Conservation (phyloP, 768 basidiomycete species). For the Mrakia frigida region DNA sequence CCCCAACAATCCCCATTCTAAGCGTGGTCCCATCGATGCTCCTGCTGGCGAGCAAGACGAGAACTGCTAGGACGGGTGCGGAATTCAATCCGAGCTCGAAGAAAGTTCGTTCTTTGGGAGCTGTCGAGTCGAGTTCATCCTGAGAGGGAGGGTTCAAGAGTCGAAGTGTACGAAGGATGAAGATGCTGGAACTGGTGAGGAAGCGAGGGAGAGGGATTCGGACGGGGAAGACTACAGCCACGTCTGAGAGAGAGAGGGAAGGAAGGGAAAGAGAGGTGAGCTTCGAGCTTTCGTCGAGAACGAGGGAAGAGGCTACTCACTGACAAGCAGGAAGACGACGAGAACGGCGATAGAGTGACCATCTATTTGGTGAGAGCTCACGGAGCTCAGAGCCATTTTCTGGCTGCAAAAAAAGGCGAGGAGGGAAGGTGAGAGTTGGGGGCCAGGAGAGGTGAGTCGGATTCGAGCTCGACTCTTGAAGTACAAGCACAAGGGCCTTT, state of each 20-base stretch:
- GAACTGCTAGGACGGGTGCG: conserved; percentile 47
- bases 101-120: conserved; percentile 12
- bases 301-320: conserved; percentile 37
- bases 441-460: too few relatives aligned
- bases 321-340: conserved; percentile 45
- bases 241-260: conserved; percentile 34
- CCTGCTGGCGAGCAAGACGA: conserved; percentile 46
- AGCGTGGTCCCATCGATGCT: conserved; percentile 51
- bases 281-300: neutral
- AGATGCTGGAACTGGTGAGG: conserved; percentile 27
- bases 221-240: conserved; percentile 46
- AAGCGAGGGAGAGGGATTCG: conserved; percentile 41
- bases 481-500: too few relatives aligned
- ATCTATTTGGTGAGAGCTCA: conserved; percentile 14
- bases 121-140: conserved; percentile 9
- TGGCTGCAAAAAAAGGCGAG: neutral
- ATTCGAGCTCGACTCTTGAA: too few relatives aligned
- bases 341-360: conserved; percentile 44
- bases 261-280: neutral
- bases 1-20: conserved; percentile 71
- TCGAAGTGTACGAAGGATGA: conserved; percentile 1
- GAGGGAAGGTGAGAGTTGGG: neutral
- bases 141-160: neutral
- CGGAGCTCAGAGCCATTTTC: neutral
- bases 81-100: conserved; percentile 43